A percentile compares a stretch with the other conserved stretches of the same genome.
phyloP scores from a whole-genome alignment of 164 flowering plant species.

The Vitis riparia region DNA sequence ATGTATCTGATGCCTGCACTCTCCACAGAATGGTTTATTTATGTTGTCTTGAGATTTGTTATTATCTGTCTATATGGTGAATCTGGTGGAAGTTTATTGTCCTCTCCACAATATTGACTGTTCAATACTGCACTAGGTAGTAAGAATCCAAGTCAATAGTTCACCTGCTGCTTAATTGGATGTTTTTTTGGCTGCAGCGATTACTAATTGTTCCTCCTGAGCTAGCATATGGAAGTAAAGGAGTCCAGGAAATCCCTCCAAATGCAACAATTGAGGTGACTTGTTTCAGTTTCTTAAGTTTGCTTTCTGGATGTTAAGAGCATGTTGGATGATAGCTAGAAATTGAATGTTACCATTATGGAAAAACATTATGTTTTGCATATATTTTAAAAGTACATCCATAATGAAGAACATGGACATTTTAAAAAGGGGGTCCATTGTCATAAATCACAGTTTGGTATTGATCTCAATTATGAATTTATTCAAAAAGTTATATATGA shows the following conservation, averaged over 20 bases:
- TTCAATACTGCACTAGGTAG: not conserved
- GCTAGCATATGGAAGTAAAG: slow-evolving; percentile 94
- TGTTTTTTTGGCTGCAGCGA: slow-evolving; percentile 43
- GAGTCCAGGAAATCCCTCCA: slow-evolving; percentile 97
- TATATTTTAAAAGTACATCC: not conserved
- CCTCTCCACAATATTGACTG: too few species aligned
- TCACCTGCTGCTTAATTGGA: not conserved
- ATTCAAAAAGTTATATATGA: not conserved
- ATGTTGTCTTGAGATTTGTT: not conserved
- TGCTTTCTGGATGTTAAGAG: not conserved
- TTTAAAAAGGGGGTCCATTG: not conserved
- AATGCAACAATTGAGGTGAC: slow-evolving; percentile 95
- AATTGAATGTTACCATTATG: not conserved
- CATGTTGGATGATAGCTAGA: not conserved
- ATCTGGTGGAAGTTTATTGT: not conserved
- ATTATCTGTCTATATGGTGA: not conserved
- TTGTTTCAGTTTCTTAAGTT: not conserved
- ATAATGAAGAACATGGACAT: not conserved
- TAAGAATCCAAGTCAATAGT: too few species aligned
- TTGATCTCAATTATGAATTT: not conserved
- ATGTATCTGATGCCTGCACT: not conserved
- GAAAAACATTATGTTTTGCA: not conserved
- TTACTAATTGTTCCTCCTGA: slow-evolving; percentile 89
- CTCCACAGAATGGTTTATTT: not conserved
- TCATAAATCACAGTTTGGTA: not conserved